These are phyloP conservation scores for Wickerhamiella dianesei DNA, from an alignment of 805 yeast genomes.

Conservation along the genomic window DNA sequence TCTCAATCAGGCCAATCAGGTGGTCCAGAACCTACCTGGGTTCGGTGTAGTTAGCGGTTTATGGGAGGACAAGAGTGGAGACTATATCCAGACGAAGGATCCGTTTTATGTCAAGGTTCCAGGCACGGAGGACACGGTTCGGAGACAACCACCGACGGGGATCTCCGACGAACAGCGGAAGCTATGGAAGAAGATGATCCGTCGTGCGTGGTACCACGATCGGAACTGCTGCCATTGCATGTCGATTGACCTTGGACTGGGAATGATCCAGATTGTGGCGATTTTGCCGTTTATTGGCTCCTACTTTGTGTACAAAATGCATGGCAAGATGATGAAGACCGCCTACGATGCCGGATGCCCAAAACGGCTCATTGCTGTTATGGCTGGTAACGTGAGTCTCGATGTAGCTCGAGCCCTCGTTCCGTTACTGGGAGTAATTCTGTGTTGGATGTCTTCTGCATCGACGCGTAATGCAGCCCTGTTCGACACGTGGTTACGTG, in stretches of 20 bases:
- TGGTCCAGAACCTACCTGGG: conserved; percentile 42
- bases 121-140: conserved; percentile 37
- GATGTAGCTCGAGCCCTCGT: conserved; percentile 66
- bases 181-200: conserved; percentile 60
- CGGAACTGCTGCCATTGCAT: conserved; percentile 42
- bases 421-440: conserved; percentile 65
- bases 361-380: conserved; percentile 41
- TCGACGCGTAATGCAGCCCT: conserved; percentile 82
- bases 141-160: conserved; percentile 43
- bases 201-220: conserved; percentile 79
- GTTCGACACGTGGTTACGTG: conserved; percentile 38
- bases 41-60: conserved; percentile 40
- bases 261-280: conserved; percentile 60
- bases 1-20: conserved; percentile 10
- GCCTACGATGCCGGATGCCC: conserved; percentile 55
- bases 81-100: conserved; percentile 41
- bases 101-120: conserved; percentile 25
- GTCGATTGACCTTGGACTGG: conserved; percentile 55
- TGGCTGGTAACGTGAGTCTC: conserved; percentile 61
- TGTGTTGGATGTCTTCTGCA: conserved; percentile 72
- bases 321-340: conserved; percentile 47
- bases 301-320: conserved; percentile 61
- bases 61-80: conserved; percentile 56
- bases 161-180: conserved; percentile 46
- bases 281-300: conserved; percentile 82